Conservation (phyloP, 805 yeast genomes). For the Peterozyma xylosa region DNA sequence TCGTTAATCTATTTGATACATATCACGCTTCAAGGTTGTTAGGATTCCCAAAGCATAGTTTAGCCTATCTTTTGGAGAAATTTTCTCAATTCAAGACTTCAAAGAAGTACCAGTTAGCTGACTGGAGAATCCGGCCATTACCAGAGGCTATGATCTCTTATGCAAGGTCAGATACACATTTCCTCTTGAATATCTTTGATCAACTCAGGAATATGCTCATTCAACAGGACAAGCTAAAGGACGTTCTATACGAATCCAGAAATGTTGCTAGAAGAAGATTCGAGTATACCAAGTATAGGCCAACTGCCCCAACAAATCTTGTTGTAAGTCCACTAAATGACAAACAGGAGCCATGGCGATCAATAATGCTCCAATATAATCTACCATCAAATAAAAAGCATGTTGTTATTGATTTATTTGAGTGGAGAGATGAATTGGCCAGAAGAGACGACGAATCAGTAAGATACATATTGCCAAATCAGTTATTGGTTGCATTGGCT, state of each 20-base stretch:
- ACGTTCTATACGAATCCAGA: constrained; percentile 68
- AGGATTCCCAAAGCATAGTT: constrained; percentile 74
- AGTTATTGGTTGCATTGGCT: constrained; percentile 56
- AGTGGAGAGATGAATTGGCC: constrained; percentile 82
- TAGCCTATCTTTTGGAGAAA: constrained; percentile 75
- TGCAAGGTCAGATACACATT: constrained; percentile 95
- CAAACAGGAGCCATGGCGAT: constrained; percentile 59
- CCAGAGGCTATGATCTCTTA: constrained; percentile 69
- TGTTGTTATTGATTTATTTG: constrained; percentile 52
- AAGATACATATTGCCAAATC: constrained; percentile 79
- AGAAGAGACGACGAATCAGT: constrained; percentile 77
- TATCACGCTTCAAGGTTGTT: constrained; percentile 78
- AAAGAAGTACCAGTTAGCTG: constrained; percentile 92
- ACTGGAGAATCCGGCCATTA: constrained; percentile 91
- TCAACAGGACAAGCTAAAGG: constrained; percentile 40
- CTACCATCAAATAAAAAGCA: constrained; percentile 46
- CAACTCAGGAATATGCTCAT: constrained; percentile 58
- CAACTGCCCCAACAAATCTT: constrained; percentile 18
- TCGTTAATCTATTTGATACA: constrained; percentile 89
- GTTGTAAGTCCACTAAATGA: constrained; percentile 44
- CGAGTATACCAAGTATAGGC: constrained; percentile 69
- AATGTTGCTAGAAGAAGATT: constrained; percentile 74
- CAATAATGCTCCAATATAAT: constrained; percentile 56
- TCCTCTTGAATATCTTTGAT: constrained; percentile 73
- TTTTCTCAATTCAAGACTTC: constrained; percentile 83